Evolutionary conservation across 148 eudicot genomes (phyloP), one percentile per base, ranked within the genome.

Genomic region (Spergularia marina): DNA sequence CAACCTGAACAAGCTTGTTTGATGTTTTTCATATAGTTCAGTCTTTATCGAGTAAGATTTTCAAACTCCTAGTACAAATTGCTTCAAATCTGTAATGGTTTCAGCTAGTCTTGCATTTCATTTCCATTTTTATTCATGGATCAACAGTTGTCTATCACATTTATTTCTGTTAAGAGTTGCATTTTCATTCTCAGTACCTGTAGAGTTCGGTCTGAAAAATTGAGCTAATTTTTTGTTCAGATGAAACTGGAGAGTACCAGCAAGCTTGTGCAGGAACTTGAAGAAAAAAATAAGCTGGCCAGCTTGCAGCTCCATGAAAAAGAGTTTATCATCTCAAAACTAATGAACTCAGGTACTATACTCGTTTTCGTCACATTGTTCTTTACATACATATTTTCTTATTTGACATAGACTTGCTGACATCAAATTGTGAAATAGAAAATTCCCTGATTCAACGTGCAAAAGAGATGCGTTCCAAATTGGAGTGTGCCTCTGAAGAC

Each of bases 401-500:
- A 13, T 65, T 51, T 16, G 7, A 20, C 14, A 13, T 17, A 10
- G 15, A 68, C n/a, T 34, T 40, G 25, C 14, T 71, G 20, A 51
- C 36, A 76, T 76, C 34, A 65, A 21, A 25, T 65, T 54, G 9
- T 65, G 49, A 49, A 53, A 76, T 88, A 94, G 98, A 94, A 81
- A 88, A 70, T 68, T 78, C 77, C 67, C 76, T 94, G 51, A 76
- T 91, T 70, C 82, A 87, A 65, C 80, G 69, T 76, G 89, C 97
- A 34, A 91, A 94, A 87, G 91, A 84, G 73, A 62, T 94, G 82
- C 74, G 90, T 65, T 77, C 80, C 71, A 83, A 83, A 76, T 84
- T 94, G 83, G 87, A 86, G 72, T 85, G 74, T 84, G 98, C 98
- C 77, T 84, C 94, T 25, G 87, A 85, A 64, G 92, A 91, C 65